Conservation (phyloP, 371 early-diverging fungal genomes). For the Mucor ambiguus region DNA sequence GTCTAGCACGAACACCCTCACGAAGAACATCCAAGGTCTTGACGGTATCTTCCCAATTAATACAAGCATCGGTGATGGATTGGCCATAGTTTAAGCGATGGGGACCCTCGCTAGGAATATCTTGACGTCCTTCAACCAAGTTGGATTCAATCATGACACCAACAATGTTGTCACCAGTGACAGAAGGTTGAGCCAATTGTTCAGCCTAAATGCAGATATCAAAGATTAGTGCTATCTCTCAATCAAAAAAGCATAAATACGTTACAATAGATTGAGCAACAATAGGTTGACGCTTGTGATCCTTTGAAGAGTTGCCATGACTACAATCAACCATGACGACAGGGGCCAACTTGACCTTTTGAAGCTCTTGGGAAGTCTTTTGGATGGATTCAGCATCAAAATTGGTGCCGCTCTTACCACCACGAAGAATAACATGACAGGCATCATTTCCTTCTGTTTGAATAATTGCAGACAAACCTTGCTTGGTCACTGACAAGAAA, state of each 20-base stretch:
- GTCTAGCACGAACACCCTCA: slow-evolving; percentile 69
- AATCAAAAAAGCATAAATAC: neutral
- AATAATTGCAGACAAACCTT: slow-evolving; percentile 91
- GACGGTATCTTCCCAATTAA: slow-evolving; percentile 78
- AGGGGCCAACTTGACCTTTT: slow-evolving; percentile 62
- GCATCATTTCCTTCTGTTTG: slow-evolving; percentile 76
- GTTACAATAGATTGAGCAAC: slow-evolving; percentile 74
- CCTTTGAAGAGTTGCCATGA: slow-evolving; percentile 86
- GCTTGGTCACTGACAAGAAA: slow-evolving; percentile 95
- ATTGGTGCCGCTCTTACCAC: slow-evolving; percentile 89
- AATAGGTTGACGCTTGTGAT: slow-evolving; percentile 78
- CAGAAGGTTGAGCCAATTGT: slow-evolving; percentile 43
- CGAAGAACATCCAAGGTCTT: slow-evolving; percentile 62
- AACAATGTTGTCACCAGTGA: slow-evolving; percentile 63
- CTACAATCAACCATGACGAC: slow-evolving; percentile 93
- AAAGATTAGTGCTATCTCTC: neutral
- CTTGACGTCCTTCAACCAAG: slow-evolving; percentile 77
- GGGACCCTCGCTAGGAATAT: slow-evolving; percentile 63
- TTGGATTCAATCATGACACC: slow-evolving; percentile 89
- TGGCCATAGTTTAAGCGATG: slow-evolving; percentile 70
- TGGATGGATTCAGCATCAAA: slow-evolving; percentile 74
- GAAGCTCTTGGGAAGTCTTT: slow-evolving; percentile 62
- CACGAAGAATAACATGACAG: slow-evolving; percentile 90
- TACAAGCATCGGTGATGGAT: slow-evolving; percentile 84
- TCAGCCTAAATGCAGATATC: slow-evolving; percentile 20